Conservation (phyloP, 2,329 filamentous ascomycete species). For the Phoma herbarum region DNA sequence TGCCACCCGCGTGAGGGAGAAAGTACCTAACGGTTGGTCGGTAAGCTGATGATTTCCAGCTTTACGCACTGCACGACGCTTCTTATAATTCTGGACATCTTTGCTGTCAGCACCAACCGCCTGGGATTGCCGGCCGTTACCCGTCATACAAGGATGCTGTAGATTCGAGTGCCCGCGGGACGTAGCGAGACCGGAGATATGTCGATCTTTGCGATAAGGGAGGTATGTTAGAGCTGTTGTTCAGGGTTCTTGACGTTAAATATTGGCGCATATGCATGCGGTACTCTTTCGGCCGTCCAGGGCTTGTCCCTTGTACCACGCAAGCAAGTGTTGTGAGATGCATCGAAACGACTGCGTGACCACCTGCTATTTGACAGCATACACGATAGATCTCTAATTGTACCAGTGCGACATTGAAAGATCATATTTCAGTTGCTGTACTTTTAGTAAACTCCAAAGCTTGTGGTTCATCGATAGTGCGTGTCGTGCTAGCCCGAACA, state of each 20-base stretch:
- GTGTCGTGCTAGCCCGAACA: slow-evolving; percentile 18
- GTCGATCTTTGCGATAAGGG: slow-evolving; percentile 33
- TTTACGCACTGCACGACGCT: neutral
- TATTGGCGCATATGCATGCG: slow-evolving; percentile 12
- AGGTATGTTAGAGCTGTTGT: slow-evolving; percentile 4
- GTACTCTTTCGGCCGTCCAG: slow-evolving; percentile 1
- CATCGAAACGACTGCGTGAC: slow-evolving; percentile 11
- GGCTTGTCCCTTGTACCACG: slow-evolving; percentile 14
- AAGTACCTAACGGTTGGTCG: neutral
- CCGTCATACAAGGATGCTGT: slow-evolving; percentile 23
- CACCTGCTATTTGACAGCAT: slow-evolving; percentile 1
- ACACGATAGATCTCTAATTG: neutral
- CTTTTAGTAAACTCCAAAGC: slow-evolving; percentile 9
- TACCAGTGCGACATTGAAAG: neutral
- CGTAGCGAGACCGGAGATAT: slow-evolving; percentile 17
- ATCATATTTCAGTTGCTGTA: neutral
- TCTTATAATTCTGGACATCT: slow-evolving; percentile 25
- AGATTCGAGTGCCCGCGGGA: slow-evolving; percentile 21
- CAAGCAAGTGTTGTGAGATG: slow-evolving; percentile 16
- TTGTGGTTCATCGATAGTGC: slow-evolving; percentile 16
- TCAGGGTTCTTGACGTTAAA: slow-evolving; percentile 5
- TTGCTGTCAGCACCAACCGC: slow-evolving; percentile 12
- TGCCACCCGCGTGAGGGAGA: neutral
- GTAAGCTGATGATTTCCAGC: neutral
- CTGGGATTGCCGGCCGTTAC: slow-evolving; percentile 23